Evolutionary conservation across 164 flowering plant species (phyloP), one percentile per base, ranked within the genome.

Genomic region (Liriodendron chinense): DNA sequence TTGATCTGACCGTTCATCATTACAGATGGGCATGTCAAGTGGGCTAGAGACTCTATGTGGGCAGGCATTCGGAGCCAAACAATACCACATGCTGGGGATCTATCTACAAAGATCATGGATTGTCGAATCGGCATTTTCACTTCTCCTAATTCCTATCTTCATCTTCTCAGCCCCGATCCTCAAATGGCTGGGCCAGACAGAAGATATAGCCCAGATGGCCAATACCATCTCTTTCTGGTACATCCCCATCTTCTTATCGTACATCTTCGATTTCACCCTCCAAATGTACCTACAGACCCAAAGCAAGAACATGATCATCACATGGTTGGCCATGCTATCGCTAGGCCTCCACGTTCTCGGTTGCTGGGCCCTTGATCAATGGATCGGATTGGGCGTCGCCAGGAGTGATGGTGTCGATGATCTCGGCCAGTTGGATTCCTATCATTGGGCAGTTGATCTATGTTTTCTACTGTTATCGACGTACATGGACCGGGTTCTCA

Each of bases 11-110:
- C 43, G 7, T 34, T 34, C 7, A 34, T 34, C 43, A 69, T 63
- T 61, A 83, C 85, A 90, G 90, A 53, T 90, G 72, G 94, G 94
- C 12, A 90, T 90, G 91, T 82, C 90, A 0, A 87, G 90, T 74
- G 94, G 89, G 65, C 68, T 86, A 68, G 92, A 87, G 74, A 90
- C 94, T 3, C 73, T 90, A 5, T 90, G 94, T 72, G 94, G 94
- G 47, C 94, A 90, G 78, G 86, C 91, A 7, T 90, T 70, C 65
- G 92, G 94, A 0, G 91, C 90, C 43, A 83, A 80, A 50, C 86
- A 85, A 67, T 82, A 87, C 65, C 77, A 81, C 79, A 90, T 90
- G 91, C 76, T 89, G 7, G 94, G 94, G 24, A 68, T 89, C 34
- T 85, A 89, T 65, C 85, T 90, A 12, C 94, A 90, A 65, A 78